Evolutionary conservation across 2,329 filamentous ascomycete genomes (phyloP).

Genomic region (Talaromyces sp.): DNA sequence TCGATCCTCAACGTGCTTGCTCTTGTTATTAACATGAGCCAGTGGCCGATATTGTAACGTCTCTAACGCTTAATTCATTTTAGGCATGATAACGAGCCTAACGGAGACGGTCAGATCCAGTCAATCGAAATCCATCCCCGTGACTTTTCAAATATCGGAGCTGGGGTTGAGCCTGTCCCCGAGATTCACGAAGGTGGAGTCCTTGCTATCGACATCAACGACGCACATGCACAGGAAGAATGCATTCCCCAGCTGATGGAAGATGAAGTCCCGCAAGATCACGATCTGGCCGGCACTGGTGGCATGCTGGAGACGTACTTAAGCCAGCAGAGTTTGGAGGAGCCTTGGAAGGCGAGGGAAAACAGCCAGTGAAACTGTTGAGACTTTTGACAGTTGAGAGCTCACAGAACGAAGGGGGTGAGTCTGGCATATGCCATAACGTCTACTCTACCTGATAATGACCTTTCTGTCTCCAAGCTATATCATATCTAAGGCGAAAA

Average conservation of each 20-base stretch:
- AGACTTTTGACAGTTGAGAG: background rate
- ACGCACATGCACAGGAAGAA: background rate
- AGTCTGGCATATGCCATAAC: background rate
- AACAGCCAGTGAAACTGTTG: background rate
- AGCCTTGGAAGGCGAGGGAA: background rate
- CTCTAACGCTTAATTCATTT: background rate
- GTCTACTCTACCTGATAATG: background rate
- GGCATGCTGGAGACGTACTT: background rate
- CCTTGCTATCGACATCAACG: background rate
- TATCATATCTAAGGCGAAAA: background rate
- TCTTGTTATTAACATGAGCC: background rate
- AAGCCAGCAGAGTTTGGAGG: background rate
- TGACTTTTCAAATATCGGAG: background rate
- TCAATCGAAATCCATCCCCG: background rate
- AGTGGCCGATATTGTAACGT: background rate
- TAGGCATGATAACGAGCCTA: background rate
- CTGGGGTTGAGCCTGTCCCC: background rate
- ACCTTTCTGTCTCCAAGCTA: background rate
- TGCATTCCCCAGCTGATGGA: background rate
- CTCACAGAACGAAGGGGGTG: background rate
- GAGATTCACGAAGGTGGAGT: background rate
- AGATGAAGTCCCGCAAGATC: background rate
- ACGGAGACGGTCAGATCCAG: background rate
- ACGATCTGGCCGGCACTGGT: background rate
- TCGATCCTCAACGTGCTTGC: background rate